Evolutionary conservation across 805 yeast genomes (phyloP), one percentile per base, ranked within the genome.

Genomic region (Pichia pseudocactophila): DNA sequence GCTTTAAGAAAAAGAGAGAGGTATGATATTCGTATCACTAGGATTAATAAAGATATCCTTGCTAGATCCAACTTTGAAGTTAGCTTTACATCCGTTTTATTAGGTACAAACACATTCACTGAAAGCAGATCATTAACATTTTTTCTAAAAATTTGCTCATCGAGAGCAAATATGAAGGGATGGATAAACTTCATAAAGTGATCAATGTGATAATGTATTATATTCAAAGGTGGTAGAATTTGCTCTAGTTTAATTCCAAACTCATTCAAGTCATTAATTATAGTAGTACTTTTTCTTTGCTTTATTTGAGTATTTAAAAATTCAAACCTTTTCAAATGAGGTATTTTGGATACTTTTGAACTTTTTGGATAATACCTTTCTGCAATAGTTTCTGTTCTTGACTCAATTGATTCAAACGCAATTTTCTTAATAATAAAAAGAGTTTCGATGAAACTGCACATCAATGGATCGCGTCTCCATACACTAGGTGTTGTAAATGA

Each of bases 91-190:
- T 41, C 22, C 2, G 22, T 22, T 18, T 8, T 15, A 13, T 34
- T 26, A 15, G 16, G 12, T 5, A 15, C 37, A 18, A 36, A 28
- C 5, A 5, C 6, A 28, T 12, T 28, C 4, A 28, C 31, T 4
- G 6, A 6, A 28, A 28, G 15, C 5, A 74, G 63, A 30, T 63
- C 53, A 0, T 55, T 28, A 13, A 71, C 46, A 19, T 62, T 60
- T 4, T 37, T 41, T 34, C 55, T 58, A 41, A 71, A 68, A n/a
- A 47, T 47, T 0, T 20, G 31, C 45, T 71, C 76, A 45, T 72
- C 75, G 18, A 72, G 41, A 26, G 68, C 62, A 0, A 80, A 78
- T 46, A 71, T 58, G 39, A 63, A 69, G 4, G 78, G 75, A 48
- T 71, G 69, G 2, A 71, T 54, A 4, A 53, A 42, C 1, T 42